Evolutionary conservation across 2,329 filamentous ascomycete genomes (phyloP), one percentile per base, ranked within the genome.

Genomic region (Venturia carpophila): DNA sequence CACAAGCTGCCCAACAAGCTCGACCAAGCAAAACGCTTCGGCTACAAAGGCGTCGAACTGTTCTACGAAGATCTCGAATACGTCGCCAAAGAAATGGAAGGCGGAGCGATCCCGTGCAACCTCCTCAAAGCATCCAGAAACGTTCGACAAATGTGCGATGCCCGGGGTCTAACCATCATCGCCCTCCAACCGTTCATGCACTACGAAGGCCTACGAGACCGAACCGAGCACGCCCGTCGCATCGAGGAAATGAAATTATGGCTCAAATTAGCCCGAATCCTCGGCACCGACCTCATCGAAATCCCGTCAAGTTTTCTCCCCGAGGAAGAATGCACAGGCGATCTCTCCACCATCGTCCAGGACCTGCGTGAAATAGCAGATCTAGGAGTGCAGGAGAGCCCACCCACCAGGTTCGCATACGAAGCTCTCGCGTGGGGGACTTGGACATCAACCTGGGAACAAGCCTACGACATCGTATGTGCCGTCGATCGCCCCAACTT

Each of bases 141-240:
- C 61, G 82, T 90, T 66, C 79, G 79, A 34, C 71, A 75, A 0
- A 79, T 91, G 55, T 90, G 87, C 74, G 74, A 79, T 30, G 76
- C 79, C 2, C 79, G 84, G 34, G 74, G 73, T 41, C 79, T 91
- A 27, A 70, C 77, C 11, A 83, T 91, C 69, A 79, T 91, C 69
- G 87, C 85, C 67, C 80, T 92, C 0, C 89, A 91, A 71, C 90
- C 90, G 0, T 92, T 93, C 73, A 83, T 84, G 77, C 84, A 91
- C 75, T 92, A 89, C 75, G 90, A 92, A 69, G 90, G 90, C 1
- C 80, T 92, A 0, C 67, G 86, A 6, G 85, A 91, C 74, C 79
- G 87, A 11, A 69, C 75, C 19, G 79, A 83, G 66, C 87, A 89
- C 70, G 75, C 75, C 1, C 74, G 78, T 34, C 79, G 85, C 4